Evolutionary conservation across 345 rosid genomes (phyloP).

Genomic region (Laguncularia racemosa): DNA sequence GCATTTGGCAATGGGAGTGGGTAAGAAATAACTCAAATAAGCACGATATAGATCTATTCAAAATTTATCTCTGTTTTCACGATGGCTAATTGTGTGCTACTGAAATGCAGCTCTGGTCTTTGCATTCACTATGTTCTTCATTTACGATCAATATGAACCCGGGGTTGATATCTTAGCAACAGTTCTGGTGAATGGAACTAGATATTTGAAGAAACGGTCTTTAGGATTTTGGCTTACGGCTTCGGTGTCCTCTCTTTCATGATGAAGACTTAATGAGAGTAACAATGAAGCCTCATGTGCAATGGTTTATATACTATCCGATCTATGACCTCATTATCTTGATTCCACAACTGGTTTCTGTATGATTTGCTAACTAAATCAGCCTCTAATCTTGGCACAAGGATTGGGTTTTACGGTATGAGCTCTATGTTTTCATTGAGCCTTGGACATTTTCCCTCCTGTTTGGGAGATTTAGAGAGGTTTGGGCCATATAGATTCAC

Average conservation of each 20-base stretch:
- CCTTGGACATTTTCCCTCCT: background rate
- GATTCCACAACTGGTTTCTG: slow-evolving; percentile 2
- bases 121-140: slow-evolving; percentile 66
- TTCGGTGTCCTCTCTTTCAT: slow-evolving; percentile 10
- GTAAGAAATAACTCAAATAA: slow-evolving; percentile 23
- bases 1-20: slow-evolving; percentile 34
- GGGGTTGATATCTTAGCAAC: slow-evolving; percentile 44
- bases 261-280: background rate
- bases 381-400: slow-evolving; percentile 8
- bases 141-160: slow-evolving; percentile 72
- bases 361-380: slow-evolving; percentile 9
- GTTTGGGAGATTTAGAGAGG: no score
- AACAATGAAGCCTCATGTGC: no score
- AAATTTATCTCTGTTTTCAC: background rate
- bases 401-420: slow-evolving; percentile 4
- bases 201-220: slow-evolving; percentile 21
- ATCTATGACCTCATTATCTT: slow-evolving; percentile 2
- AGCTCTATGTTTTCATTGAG: background rate
- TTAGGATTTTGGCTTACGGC: slow-evolving; percentile 24
- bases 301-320: no score
- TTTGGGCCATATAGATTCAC: no score
- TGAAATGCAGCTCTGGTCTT: slow-evolving; percentile 52
- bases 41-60: background rate
- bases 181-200: slow-evolving; percentile 17
- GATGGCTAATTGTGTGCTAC: slow-evolving; percentile 11